Percentiles rank a stretch among this genome's conserved stretches.
phyloP scores from a whole-genome alignment of 1,139 yeast species.

The Taphrina pruni region DNA sequence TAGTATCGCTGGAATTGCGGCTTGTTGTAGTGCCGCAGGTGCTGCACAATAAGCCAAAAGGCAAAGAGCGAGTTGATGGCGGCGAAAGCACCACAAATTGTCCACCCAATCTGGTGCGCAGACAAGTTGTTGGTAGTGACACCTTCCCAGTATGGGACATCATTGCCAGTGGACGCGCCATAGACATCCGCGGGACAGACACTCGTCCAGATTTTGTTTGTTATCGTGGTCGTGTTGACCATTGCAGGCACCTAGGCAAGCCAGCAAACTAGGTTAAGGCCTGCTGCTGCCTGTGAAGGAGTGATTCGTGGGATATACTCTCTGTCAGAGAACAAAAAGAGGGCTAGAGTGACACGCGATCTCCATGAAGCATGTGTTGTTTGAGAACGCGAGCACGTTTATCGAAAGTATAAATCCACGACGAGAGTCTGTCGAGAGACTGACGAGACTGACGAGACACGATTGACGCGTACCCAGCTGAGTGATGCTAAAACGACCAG shows the following conservation, averaged over 20 bases:
- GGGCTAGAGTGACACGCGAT: not conserved
- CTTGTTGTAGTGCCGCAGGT: constrained; percentile 29
- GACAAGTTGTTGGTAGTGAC: constrained; percentile 22
- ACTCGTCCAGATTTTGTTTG: constrained; percentile 23
- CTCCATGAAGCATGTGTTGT: not conserved
- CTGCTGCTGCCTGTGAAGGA: not conserved
- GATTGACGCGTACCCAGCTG: too few species aligned
- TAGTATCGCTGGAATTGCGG: constrained; percentile 27
- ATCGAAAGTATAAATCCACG: too few species aligned
- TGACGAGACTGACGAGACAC: not conserved
- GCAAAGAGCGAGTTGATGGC: constrained; percentile 20
- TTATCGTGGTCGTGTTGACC: constrained; percentile 7
- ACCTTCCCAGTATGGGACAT: constrained; percentile 28
- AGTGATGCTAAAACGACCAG: too few species aligned
- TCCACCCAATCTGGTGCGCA: constrained; percentile 16
- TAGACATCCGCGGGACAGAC: constrained; percentile 21
- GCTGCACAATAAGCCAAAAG: constrained; percentile 12
- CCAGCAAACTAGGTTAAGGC: not conserved
- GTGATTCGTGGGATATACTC: not conserved
- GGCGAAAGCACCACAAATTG: constrained; percentile 20
- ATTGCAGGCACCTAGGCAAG: not conserved
- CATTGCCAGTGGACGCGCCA: constrained; percentile 15
- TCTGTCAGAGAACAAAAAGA: too few species aligned
- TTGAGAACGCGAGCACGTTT: not conserved
- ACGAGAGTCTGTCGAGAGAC: not conserved